A percentile compares a stretch with the other conserved stretches of the same genome.
These are phyloP conservation scores for Entoloma clypeatum DNA, from an alignment of 1,284 basidiomycete species.

Conservation along the genomic window DNA sequence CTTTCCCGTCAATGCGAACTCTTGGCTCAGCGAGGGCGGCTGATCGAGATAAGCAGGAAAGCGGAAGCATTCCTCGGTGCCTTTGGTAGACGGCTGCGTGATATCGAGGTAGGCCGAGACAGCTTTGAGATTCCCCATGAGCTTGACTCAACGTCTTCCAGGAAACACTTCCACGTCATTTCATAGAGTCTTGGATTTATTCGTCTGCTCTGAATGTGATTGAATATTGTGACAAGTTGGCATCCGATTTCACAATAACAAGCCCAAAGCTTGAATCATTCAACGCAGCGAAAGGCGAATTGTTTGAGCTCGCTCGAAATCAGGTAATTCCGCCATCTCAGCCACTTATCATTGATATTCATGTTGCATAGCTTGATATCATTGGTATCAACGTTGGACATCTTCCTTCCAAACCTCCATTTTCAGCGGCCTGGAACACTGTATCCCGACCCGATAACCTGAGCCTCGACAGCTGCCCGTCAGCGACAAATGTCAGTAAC, in stretches of 20 bases:
- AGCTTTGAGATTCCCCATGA: not conserved
- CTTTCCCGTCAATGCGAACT: slow-evolving; percentile 84
- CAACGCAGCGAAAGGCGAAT: slow-evolving; percentile 74
- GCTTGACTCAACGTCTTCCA: slow-evolving; percentile 28
- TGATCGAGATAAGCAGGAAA: slow-evolving; percentile 68
- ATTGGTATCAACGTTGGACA: slow-evolving; percentile 73
- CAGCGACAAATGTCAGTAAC: slow-evolving; percentile 54
- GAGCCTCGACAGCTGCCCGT: slow-evolving; percentile 20
- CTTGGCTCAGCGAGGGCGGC: slow-evolving; percentile 66
- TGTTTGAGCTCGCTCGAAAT: slow-evolving; percentile 75
- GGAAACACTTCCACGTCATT: slow-evolving; percentile 70
- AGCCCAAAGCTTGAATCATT: slow-evolving; percentile 44
- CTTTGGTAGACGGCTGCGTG: slow-evolving; percentile 77
- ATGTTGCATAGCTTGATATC: slow-evolving; percentile 62
- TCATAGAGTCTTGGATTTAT: slow-evolving; percentile 93
- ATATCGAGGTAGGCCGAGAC: slow-evolving; percentile 59
- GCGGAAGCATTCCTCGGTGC: slow-evolving; percentile 70
- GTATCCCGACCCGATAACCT: slow-evolving; percentile 21
- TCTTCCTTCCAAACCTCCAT: slow-evolving; percentile 71
- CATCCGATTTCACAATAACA: slow-evolving; percentile 42
- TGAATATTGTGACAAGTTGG: slow-evolving; percentile 81
- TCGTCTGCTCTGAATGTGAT: slow-evolving; percentile 87
- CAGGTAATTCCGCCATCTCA: slow-evolving; percentile 50
- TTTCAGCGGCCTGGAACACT: slow-evolving; percentile 50
- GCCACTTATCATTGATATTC: slow-evolving; percentile 11